phyloP scores from a whole-genome alignment of 805 yeast genomes.

The Ogataea trehalophila region DNA sequence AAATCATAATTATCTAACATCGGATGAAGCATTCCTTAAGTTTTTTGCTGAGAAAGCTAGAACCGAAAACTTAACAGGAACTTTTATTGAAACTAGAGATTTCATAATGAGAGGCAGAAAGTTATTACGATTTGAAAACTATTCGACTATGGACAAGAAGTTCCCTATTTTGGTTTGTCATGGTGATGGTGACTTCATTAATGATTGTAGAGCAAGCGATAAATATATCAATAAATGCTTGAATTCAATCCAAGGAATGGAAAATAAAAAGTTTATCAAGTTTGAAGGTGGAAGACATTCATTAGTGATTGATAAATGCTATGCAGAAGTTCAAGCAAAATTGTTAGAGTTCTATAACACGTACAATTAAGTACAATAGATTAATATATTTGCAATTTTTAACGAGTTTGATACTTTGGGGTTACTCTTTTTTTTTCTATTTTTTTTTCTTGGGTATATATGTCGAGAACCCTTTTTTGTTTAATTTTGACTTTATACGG shows the following conservation, averaged over 20 bases:
- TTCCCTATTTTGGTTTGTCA: slow-evolving; percentile 55
- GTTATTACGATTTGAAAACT: slow-evolving; percentile 36
- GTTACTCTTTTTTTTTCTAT: too few relatives aligned
- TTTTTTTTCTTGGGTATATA: too few relatives aligned
- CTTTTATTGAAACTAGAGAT: slow-evolving; percentile 52
- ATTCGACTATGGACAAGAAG: slow-evolving; percentile 32
- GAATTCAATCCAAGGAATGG: slow-evolving; percentile 17
- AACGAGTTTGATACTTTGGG: too few relatives aligned
- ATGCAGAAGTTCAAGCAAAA: slow-evolving; percentile 31
- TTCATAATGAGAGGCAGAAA: slow-evolving; percentile 59
- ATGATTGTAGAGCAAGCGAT: slow-evolving; percentile 45
- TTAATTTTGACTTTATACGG: too few relatives aligned
- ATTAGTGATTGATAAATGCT: slow-evolving; percentile 43
- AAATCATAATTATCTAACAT: slow-evolving; percentile 49
- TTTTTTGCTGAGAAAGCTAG: slow-evolving; percentile 40
- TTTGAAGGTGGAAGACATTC: slow-evolving; percentile 38
- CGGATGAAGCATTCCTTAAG: slow-evolving; percentile 40
- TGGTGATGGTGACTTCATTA: slow-evolving; percentile 60
- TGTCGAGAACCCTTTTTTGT: too few relatives aligned
- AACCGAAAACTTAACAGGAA: slow-evolving; percentile 44
- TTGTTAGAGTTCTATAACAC: slow-evolving; percentile 37
- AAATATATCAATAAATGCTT: slow-evolving; percentile 32
- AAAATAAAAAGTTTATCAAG: slow-evolving; percentile 25
- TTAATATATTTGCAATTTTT: neutral
- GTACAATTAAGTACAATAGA: slow-evolving; percentile 1